Base-by-base conservation (phyloP, 2,329 filamentous ascomycete genomes). In the Exophiala viscosa region DNA sequence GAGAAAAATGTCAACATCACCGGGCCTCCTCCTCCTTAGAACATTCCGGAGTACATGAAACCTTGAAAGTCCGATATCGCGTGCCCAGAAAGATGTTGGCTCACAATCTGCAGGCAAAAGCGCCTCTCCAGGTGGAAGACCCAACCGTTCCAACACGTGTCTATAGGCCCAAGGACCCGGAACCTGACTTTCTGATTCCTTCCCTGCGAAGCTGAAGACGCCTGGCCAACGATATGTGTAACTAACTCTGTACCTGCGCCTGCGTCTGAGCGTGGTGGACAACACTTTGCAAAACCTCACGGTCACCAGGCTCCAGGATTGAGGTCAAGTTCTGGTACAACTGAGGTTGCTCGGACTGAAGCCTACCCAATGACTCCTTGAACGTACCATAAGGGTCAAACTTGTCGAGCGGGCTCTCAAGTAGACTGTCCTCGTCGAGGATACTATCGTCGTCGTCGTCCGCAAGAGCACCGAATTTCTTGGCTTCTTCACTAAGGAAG, bases 381-480 rank as follows among this genome's bases (percentile, higher is more conserved):
- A 99, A 96, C 57, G 96, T 77, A 67, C 85, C 82, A 66, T 99
- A 99, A 2, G 92, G 91, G 73, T 99, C 93, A 57, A 99, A 80
- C 74, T 93, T 93, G 71, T 99, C 93, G 18, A 99, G 79, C 13
- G 92, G 91, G 10, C 92, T 95, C 71, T 99, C 93, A 2, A 99
- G 82, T 46, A 97, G 77, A 54, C 89, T 87, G 68, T 91, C 92
- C 65, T 97, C 93, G 69, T 97, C 92, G 14, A 95, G 83, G 41
- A 96, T 85, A 49, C 96, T 91, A 50, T 95, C 90, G 20, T 91
- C 88, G 1, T 89, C 89, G 44, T 86, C 81, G 20, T 85, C 83
- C 13, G 81, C 78, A 23, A 86, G 79, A 14, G 84, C 81, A 58
- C 86, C 84, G 69, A 93, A 92, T 69, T 93, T 95, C 64, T 90